phyloP scores from a whole-genome alignment of 2,329 filamentous ascomycete species.

The Aspergillus fumigatus region DNA sequence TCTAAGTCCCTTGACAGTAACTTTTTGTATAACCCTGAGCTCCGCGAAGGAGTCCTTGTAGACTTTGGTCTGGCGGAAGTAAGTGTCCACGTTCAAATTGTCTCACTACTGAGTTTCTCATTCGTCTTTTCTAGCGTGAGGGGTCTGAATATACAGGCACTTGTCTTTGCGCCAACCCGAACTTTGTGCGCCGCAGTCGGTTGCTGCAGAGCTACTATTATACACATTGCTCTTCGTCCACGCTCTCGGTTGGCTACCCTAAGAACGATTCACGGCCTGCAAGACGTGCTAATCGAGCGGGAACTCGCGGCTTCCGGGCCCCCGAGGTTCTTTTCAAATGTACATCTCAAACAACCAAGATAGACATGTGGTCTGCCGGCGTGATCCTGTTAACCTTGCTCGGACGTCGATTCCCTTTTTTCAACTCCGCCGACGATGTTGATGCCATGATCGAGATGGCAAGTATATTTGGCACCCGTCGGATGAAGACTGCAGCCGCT shows the following conservation, averaged over 20 bases:
- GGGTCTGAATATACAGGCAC: constrained; percentile 44
- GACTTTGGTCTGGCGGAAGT: constrained; percentile 95
- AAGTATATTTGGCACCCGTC: constrained; percentile 81
- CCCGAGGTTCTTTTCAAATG: constrained; percentile 97
- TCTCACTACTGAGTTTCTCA: neutral
- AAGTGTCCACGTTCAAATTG: constrained; percentile 6
- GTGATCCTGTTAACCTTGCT: constrained; percentile 97
- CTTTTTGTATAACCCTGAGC: constrained; percentile 80
- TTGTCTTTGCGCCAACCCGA: constrained; percentile 72
- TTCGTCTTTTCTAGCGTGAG: constrained; percentile 45
- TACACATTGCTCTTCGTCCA: constrained; percentile 43
- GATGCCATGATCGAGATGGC: constrained; percentile 97
- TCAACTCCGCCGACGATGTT: constrained; percentile 97
- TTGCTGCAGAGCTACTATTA: constrained; percentile 56
- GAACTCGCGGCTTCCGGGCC: constrained; percentile 90
- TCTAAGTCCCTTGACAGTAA: constrained; percentile 48
- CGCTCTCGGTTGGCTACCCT: constrained; percentile 65
- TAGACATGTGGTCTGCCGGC: constrained; percentile 95
- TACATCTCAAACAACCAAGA: constrained; percentile 86
- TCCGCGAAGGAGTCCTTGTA: constrained; percentile 81
- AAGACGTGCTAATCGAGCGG: constrained; percentile 86
- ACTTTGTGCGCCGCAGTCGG: constrained; percentile 56
- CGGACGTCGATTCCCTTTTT: constrained; percentile 90
- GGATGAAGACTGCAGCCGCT: constrained; percentile 77
- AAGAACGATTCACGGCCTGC: constrained; percentile 86